Percentiles rank a stretch among this genome's conserved stretches.
phyloP scores from a whole-genome alignment of 805 yeast genomes.

The Saturnispora zaruensis region DNA sequence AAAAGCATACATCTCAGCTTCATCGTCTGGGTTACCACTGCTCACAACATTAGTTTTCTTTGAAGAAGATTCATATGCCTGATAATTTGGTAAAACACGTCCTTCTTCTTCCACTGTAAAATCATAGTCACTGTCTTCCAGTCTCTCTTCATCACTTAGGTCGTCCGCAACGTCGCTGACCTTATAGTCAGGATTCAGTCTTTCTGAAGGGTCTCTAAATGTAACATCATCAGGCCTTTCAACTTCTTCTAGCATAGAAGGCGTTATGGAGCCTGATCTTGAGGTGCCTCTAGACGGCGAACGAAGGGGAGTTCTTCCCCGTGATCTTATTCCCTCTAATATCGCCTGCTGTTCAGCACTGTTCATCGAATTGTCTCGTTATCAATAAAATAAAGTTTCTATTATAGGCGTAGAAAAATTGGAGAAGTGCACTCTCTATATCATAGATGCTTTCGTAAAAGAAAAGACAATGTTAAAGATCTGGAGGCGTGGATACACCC shows the following conservation, averaged over 20 bases:
- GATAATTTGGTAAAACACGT: conserved; percentile 45
- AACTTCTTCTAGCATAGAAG: conserved; percentile 8
- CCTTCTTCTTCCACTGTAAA: conserved; percentile 57
- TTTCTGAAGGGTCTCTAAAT: conserved; percentile 65
- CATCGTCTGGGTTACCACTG: conserved; percentile 9
- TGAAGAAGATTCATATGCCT: neutral
- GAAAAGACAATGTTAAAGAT: neutral
- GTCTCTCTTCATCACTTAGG: conserved; percentile 49
- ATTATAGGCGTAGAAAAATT: neutral
- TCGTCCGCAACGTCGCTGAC: conserved; percentile 12
- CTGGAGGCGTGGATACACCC: neutral
- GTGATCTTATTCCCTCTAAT: conserved; percentile 1
- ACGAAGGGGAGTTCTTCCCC: neutral
- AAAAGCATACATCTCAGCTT: conserved; percentile 21
- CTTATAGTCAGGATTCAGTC: conserved; percentile 29
- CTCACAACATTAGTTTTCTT: conserved; percentile 2
- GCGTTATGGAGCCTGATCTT: conserved; percentile 9
- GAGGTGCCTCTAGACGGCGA: conserved; percentile 1
- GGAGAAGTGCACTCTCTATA: neutral
- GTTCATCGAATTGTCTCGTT: neutral
- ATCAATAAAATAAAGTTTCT: neutral
- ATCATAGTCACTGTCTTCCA: conserved; percentile 51
- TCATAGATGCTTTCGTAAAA: neutral
- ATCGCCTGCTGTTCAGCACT: conserved; percentile 7
- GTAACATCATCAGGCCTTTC: conserved; percentile 44